phyloP scores from a whole-genome alignment of 2,329 filamentous ascomycete genomes.

The Aspergillus niger region DNA sequence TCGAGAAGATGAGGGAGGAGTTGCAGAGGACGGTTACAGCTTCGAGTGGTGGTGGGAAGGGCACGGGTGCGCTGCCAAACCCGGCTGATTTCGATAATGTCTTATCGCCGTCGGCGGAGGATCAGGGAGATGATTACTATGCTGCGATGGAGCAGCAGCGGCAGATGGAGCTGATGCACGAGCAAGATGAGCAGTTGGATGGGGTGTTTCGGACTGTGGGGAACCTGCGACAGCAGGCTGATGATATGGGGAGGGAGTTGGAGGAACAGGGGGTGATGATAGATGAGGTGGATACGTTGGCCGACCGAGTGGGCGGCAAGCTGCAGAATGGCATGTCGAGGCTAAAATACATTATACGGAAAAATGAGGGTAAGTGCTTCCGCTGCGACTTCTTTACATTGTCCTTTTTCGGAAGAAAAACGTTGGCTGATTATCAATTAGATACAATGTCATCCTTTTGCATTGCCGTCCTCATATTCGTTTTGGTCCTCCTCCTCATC shows the following conservation, averaged over 20 bases:
- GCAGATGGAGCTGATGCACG: constrained; percentile 87
- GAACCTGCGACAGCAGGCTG: constrained; percentile 83
- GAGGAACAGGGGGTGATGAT: constrained; percentile 93
- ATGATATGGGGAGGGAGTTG: constrained; percentile 93
- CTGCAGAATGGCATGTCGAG: constrained; percentile 84
- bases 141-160: constrained; percentile 86
- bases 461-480: constrained; percentile 83
- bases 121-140: constrained; percentile 64
- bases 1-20: constrained; percentile 86
- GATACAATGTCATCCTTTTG: constrained; percentile 81
- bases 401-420: neutral
- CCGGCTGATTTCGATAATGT: constrained; percentile 58
- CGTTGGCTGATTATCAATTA: constrained; percentile 39
- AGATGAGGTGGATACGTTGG: constrained; percentile 78
- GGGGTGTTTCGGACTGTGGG: constrained; percentile 92
- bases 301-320: constrained; percentile 83
- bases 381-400: constrained; percentile 18
- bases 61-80: constrained; percentile 54
- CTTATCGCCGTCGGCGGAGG: constrained; percentile 43
- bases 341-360: constrained; percentile 78
- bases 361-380: constrained; percentile 76
- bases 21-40: constrained; percentile 62
- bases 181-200: constrained; percentile 91
- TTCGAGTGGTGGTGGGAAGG: constrained; percentile 25
- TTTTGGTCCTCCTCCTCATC: constrained; percentile 82